Percentiles rank a stretch among this genome's conserved stretches.
phyloP scores from a whole-genome alignment of 2,329 filamentous ascomycete species.

The Beauveria australis region DNA sequence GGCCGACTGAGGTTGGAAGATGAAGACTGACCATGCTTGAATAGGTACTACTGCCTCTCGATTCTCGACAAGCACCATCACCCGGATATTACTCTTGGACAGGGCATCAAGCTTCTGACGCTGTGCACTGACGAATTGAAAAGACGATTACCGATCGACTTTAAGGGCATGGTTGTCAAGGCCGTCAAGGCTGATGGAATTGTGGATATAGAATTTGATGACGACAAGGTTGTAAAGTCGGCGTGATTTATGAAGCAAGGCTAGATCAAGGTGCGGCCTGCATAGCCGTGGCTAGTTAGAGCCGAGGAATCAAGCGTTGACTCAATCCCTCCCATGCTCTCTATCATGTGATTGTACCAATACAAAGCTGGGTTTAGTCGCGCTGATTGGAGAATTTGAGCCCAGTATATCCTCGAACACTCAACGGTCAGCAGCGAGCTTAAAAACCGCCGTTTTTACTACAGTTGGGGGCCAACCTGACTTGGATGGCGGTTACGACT shows the following conservation, averaged over 20 bases:
- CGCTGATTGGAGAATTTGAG: too few relatives aligned
- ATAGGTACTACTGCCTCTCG: conserved; percentile 90
- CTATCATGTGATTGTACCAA: too few relatives aligned
- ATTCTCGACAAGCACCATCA: conserved; percentile 98
- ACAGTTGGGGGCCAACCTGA: too few relatives aligned
- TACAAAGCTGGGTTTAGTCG: too few relatives aligned
- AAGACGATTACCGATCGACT: conserved; percentile 93
- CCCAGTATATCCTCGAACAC: too few relatives aligned
- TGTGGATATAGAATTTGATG: conserved; percentile 74
- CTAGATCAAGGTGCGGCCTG: not conserved
- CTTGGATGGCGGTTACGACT: too few relatives aligned
- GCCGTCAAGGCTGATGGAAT: conserved; percentile 92
- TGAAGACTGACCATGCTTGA: not conserved
- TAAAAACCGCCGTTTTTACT: too few relatives aligned
- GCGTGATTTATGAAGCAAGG: conserved; percentile 31
- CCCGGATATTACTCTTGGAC: conserved; percentile 79
- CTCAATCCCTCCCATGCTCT: too few relatives aligned
- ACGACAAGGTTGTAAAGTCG: conserved; percentile 62
- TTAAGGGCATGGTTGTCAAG: conserved; percentile 95
- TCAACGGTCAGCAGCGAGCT: too few relatives aligned
- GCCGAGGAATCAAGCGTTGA: not conserved
- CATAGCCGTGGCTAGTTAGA: not conserved
- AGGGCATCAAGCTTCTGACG: conserved; percentile 84
- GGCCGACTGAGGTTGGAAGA: not conserved
- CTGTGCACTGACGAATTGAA: conserved; percentile 98